Evolutionary conservation across 1,284 basidiomycete species (phyloP), one percentile per base, ranked within the genome.

Genomic region (Ganoderma lingzhi): DNA sequence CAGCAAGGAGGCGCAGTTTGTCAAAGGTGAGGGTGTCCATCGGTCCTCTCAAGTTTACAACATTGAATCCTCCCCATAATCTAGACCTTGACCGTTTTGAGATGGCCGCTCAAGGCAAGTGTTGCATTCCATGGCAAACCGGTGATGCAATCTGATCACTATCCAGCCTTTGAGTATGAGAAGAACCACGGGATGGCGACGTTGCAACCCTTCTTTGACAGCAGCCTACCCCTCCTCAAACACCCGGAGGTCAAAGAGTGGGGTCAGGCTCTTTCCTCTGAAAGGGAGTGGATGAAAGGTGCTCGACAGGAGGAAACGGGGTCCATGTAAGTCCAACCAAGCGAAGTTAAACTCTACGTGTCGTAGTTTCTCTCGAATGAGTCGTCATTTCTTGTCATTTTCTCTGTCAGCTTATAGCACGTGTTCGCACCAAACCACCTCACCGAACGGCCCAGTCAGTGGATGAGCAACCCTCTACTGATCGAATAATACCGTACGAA

Each of bases 61-160:
- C 15, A 15, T 60, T 64, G 59, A 1, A 23, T 41, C 23, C 6
- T 37, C 19, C 32, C 37, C 32, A 41, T 35, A 41, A 60, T 14
- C 30, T 65, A 94, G 93, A 99, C 79, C 86, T 99, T 14, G 97
- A 99, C 79, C 86, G 96, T 14, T 92, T 98, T 70, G 97, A 99
- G 80, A 93, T 99, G 87, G 93, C 94, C 3, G 84, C 94, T 0
- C 93, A 95, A 86, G 93, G 93, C 90, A 75, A 28, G 73, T 70
- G 10, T n/a, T 8, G 48, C 48, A 5, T 37, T 55, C 17, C 8
- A 2, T 15, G 8, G 2, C 9, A 35, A 39, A 28, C 12, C 6
- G 3, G 3, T 15, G 28, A 2, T 30, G n/a, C n/a, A 42, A 32
- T 6, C 23, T 56, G n/a, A 51, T n/a, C 48, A 51, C 32, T 42